Base-by-base conservation (phyloP, 805 yeast genomes). In the Candida berthetii region DNA sequence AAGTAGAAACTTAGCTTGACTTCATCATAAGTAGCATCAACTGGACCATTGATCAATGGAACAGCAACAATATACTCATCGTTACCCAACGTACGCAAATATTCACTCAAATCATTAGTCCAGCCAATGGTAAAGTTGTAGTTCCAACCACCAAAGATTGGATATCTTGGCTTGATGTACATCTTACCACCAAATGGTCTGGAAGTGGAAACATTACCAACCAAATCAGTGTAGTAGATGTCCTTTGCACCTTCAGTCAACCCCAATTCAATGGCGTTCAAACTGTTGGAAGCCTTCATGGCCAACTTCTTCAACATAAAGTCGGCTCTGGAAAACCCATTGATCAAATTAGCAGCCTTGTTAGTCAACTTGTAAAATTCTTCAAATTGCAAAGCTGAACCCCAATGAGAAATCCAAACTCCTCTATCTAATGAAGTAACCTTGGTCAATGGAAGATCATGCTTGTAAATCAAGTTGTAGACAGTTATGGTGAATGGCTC, bases 81-180 rank as follows among this genome's bases (percentile, higher is more conserved):
- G 17, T 50, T 54, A 22, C 50, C 45, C 15, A 69, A 50, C 33
- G 60, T 53, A 50, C 65, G 78, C 40, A 85, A 68, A 49, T 72
- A 81, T 36, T 76, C 64, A 14, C 65, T 54, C 34, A 90, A 63
- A 17, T 70, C 65, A 48, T 78, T 75, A 38, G 82, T 77, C 96
- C 96, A 93, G n/a, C 98, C 98, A 51, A 91, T 63, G 18, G 98
- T 93, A 71, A 87, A 93, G 65, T 91, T 88, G 65, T 88, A 91
- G 54, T 81, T 74, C 99, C 99, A 93, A 35, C 90, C 95, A 38
- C 99, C 99, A 63, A 87, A 85, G 7, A 93, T 60, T n/a, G 99
- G 99, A 69, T 71, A 93, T 61, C 99, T 76, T 42, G 98, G 98
- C 55, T 74, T 77, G 48, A 93, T 61, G 29, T 81, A 66, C 37